Evolutionary conservation across 2,329 filamentous ascomycete genomes (phyloP), one percentile per base, ranked within the genome.

Genomic region (Fulvia fulva): DNA sequence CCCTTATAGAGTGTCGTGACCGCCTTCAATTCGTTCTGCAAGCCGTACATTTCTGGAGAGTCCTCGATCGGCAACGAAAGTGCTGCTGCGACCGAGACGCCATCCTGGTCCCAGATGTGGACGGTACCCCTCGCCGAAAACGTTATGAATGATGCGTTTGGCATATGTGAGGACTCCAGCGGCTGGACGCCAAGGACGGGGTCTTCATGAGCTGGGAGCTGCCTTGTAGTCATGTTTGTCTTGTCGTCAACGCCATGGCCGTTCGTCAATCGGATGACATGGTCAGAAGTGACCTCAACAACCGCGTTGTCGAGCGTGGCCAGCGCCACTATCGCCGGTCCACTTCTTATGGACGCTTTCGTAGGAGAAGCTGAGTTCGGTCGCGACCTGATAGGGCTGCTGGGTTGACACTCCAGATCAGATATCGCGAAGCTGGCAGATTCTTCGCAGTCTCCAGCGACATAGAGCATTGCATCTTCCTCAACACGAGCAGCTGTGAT

Each of bases 111-210:
- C 94, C 94, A 99, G 65, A 96, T 88, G 23, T 90, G 83, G 52
- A 97, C 82, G 16, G 83, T 85, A 5, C 94, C 94, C 53, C 87
- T 86, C 22, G 83, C 84, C 1, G 93, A 92, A 90, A 92, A 99
- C 0, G 92, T 97, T 63, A 92, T 87, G 69, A 97, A 97, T 8
- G 87, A 83, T 0, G 90, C 87, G 22, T 83, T 79, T 23, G 84
- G 75, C 4, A 78, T 71, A 58, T 89, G 89, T 0, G 84, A 80
- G 22, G 77, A 77, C 2, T 80, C 73, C 4, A 97, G 75, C 0
- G 85, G 74, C 53, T 86, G 83, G 1, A 97, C 86, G 14, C 94
- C 94, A 44, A 91, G 74, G 4, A 87, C 81, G 22, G 83, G 75
- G 60, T 82, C 81, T 47, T 79, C 77, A 68, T 87, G 84, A 16